Conservation (phyloP, 345 rosid genomes). For the Melastoma malabathricum region DNA sequence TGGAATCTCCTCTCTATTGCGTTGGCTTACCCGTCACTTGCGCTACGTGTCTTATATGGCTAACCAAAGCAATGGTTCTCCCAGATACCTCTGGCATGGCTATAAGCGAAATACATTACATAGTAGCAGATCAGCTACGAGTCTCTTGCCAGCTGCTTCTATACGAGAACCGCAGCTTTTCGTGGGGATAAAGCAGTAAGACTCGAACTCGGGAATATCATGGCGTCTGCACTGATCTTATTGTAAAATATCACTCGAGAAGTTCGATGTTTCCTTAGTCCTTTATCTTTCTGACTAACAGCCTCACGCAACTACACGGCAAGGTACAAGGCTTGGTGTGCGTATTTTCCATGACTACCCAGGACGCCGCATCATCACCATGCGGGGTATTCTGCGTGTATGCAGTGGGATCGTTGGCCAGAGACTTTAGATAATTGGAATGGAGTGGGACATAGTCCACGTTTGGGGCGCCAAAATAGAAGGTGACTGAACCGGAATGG, state of each 20-base stretch:
- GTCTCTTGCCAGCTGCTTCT: conserved; percentile 75
- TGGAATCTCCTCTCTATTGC: conserved; percentile 48
- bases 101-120: conserved; percentile 37
- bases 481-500: conserved; percentile 76
- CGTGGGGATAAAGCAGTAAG: no score
- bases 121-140: conserved; percentile 68
- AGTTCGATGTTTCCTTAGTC: no score
- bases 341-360: conserved; percentile 54
- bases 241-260: no score
- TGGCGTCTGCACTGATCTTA: no score
- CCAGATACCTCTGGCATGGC: conserved; percentile 34
- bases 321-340: conserved; percentile 58
- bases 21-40: conserved; percentile 51
- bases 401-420: conserved; percentile 59
- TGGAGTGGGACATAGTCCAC: conserved; percentile 83
- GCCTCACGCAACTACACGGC: conserved; percentile 80
- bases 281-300: conserved; percentile 28
- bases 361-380: conserved; percentile 87
- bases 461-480: conserved; percentile 84
- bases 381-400: conserved; percentile 83
- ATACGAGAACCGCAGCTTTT: conserved; percentile 16
- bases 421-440: conserved; percentile 46
- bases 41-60: conserved; percentile 59
- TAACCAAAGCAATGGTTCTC: conserved; percentile 67
- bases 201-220: no score